Conservation (phyloP, 192 early-diverging fungal species). For the Haplosporangium gracile region DNA sequence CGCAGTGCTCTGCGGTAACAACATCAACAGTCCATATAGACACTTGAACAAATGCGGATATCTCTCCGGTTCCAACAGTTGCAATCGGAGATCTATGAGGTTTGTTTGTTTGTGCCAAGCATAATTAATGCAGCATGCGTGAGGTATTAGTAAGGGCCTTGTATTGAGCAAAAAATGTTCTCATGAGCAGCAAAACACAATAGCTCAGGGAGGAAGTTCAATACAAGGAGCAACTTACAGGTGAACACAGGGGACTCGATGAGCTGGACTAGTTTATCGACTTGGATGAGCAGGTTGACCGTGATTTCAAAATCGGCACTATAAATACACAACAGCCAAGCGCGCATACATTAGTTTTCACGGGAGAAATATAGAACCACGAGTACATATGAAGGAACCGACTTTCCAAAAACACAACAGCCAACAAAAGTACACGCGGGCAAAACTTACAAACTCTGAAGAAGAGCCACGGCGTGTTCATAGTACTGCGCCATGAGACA, state of each 20-base stretch:
- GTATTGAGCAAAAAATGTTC: not conserved
- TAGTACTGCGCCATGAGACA: slow-evolving; percentile 98
- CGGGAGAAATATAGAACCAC: not conserved
- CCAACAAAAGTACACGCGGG: not conserved
- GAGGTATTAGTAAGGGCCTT: not conserved
- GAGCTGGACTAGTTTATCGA: slow-evolving; percentile 98
- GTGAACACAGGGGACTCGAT: slow-evolving; percentile 99
- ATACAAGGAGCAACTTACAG: slow-evolving; percentile 55
- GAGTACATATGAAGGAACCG: not conserved
- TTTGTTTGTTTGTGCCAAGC: not conserved
- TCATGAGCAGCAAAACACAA: not conserved
- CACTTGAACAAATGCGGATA: slow-evolving; percentile 94
- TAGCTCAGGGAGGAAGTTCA: not conserved
- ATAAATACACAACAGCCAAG: not conserved
- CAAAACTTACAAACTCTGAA: slow-evolving; percentile 78
- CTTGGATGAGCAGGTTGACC: slow-evolving; percentile 93
- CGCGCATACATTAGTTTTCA: not conserved
- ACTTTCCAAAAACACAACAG: not conserved
- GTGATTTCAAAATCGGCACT: slow-evolving; percentile 94
- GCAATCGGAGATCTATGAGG: slow-evolving; percentile 81
- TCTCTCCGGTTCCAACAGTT: slow-evolving; percentile 91
- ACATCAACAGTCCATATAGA: slow-evolving; percentile 96
- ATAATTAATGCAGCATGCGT: not conserved
- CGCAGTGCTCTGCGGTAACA: slow-evolving; percentile 95
- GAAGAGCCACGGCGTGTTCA: slow-evolving; percentile 86